Evolutionary conservation across 257 asterid species (phyloP), one percentile per base, ranked within the genome.

Genomic region (Dorcoceras hygrometricum): DNA sequence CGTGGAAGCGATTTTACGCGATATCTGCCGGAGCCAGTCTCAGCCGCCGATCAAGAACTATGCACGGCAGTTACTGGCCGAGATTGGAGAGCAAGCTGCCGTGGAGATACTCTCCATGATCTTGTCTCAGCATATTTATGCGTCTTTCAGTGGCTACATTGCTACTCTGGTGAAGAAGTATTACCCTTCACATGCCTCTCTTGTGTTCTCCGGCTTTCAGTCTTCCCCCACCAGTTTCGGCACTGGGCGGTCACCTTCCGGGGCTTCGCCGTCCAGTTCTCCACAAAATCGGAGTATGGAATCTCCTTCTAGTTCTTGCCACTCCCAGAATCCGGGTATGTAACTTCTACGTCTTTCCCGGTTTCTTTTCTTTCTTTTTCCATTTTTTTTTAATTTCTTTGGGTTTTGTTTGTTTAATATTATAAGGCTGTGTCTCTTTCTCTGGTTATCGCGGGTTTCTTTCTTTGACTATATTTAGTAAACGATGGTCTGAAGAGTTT

Each of bases 41-140:
- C 77, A 75, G 57, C 66, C 56, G 3, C 69, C 71, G 0, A 69
- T 75, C 8, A 69, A 62, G 23, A 36, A 22, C 3, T 23, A 19
- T n/a, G 73, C 78, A 0, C 68, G 86, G 16, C 66, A 18, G 46
- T 60, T 65, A 62, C 78, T 85, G 8, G 66, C 55, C 0, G 59
- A 63, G 9, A 70, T 80, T 2, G 88, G 88, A 6, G 88, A 78
- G 56, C 66, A 55, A 3, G 73, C 67, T 36, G 63, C 91, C 0
- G 0, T 78, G 0, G 32, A 63, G 2, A 8, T 82, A 2, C 78
- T 82, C 24, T 20, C 0, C 0, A 57, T 5, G 31, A 76, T 83
- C 3, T 66, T 65, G 8, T 39, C 48, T 24, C 19, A 11, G 32
- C 19, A 48, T 0, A 80, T 74, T 8, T 57, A 1, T 24, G 39